Conservation (phyloP, 1,139 yeast genomes). For the Candida sojae region DNA sequence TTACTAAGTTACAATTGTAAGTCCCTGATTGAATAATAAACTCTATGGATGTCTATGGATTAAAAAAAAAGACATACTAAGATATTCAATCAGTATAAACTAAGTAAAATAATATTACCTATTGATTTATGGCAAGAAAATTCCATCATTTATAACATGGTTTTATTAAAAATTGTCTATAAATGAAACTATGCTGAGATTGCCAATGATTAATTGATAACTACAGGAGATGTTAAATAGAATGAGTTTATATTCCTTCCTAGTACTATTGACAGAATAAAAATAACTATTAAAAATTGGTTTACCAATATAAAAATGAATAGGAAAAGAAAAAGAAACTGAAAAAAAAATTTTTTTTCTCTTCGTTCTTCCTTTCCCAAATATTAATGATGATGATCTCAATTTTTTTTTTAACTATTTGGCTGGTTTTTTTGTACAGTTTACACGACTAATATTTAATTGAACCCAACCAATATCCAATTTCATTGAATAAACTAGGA, state of each 20-base stretch:
- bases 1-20: conserved; percentile 1
- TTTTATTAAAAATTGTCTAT: conserved; percentile 11
- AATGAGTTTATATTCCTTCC: not conserved
- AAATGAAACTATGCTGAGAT: conserved; percentile 53
- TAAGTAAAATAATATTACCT: not conserved
- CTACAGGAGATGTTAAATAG: not conserved
- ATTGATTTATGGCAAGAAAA: conserved; percentile 42
- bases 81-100: conserved; percentile 16
- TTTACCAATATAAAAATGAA: not conserved
- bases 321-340: not conserved
- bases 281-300: not conserved
- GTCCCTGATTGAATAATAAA: conserved; percentile 17
- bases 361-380: not conserved
- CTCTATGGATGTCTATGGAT: conserved; percentile 14
- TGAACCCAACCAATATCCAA: conserved; percentile 22
- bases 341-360: not conserved
- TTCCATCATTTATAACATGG: conserved; percentile 49
- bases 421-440: not conserved
- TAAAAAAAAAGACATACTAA: conserved; percentile 9
- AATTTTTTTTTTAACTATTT: too few relatives aligned
- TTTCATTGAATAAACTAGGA: conserved; percentile 41
- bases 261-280: not conserved
- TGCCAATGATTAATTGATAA: conserved; percentile 27
- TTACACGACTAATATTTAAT: conserved; percentile 12
- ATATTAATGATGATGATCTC: not conserved